These are phyloP conservation scores for Diospyros lotus DNA, from an alignment of 148 eudicot species.

Conservation along the genomic window DNA sequence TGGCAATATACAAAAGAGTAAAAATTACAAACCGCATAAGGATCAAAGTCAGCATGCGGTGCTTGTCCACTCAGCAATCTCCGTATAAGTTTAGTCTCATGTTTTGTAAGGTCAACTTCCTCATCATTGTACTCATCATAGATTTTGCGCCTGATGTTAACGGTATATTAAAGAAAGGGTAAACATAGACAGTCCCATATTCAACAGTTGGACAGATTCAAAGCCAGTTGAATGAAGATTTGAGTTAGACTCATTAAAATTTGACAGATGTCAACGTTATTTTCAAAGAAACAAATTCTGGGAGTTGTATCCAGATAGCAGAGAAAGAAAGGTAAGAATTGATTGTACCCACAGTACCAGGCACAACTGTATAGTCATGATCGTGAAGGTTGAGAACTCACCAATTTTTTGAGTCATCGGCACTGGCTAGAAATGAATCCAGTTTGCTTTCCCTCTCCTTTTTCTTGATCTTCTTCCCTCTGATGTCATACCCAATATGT, in stretches of 20 bases:
- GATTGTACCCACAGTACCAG: not conserved
- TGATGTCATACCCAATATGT: conserved; percentile 85
- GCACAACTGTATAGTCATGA: not conserved
- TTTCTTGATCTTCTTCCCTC: conserved; percentile 89
- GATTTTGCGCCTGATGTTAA: conserved; percentile 67
- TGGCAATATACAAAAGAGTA: not conserved
- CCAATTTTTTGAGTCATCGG: conserved; percentile 80
- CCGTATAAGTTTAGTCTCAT: conserved; percentile 53
- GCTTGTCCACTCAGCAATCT: conserved; percentile 75
- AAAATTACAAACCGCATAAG: conserved; percentile 54
- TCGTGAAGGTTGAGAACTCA: conserved; percentile 24
- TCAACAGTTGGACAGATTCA: conserved; percentile 1
- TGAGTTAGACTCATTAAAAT: not conserved
- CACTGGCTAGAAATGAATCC: conserved; percentile 56
- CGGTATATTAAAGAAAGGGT: conserved; percentile 3
- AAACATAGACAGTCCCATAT: not conserved
- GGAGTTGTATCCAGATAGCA: not conserved
- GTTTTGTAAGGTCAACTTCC: conserved; percentile 70
- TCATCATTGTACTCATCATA: conserved; percentile 83
- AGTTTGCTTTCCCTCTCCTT: conserved; percentile 69
- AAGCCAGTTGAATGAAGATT: not conserved
- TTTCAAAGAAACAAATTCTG: not conserved
- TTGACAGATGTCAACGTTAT: not conserved
- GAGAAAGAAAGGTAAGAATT: not conserved
- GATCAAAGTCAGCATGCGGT: conserved; percentile 88